Evolutionary conservation across 108 stramenopile species (phyloP).

Genomic region (Tribonema minus): DNA sequence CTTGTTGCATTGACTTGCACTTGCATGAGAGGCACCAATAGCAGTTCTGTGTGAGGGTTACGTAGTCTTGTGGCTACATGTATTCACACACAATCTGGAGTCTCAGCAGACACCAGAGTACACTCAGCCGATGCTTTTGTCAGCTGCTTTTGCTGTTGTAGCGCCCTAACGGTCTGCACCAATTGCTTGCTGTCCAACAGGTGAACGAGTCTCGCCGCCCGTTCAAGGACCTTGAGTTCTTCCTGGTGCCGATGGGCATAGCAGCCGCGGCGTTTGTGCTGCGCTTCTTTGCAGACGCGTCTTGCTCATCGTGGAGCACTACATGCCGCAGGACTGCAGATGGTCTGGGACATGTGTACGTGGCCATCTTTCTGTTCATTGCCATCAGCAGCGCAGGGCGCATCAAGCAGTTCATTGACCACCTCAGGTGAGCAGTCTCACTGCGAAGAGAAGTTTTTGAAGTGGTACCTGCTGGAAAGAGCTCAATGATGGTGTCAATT

Average conservation of each 20-base stretch:
- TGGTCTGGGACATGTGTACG: slow-evolving; percentile 33
- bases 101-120: too few relatives aligned
- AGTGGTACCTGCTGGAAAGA: too few relatives aligned
- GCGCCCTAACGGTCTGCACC: too few relatives aligned
- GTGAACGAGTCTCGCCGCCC: not conserved
- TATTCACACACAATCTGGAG: too few relatives aligned
- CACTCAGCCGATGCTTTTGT: too few relatives aligned
- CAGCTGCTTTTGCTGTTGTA: too few relatives aligned
- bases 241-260: not conserved
- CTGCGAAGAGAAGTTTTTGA: too few relatives aligned
- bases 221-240: not conserved
- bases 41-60: too few relatives aligned
- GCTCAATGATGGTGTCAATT: too few relatives aligned
- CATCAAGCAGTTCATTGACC: slow-evolving; percentile 18
- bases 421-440: slow-evolving; percentile 6
- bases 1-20: too few relatives aligned
- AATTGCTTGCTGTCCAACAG: not conserved
- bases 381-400: slow-evolving; percentile 13
- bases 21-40: too few relatives aligned
- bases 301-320: slow-evolving; percentile 8
- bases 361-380: slow-evolving; percentile 32
- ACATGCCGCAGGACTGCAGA: slow-evolving; percentile 25
- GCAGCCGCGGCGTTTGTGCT: not conserved
- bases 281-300: not conserved
- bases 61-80: too few relatives aligned